A percentile compares a stretch with the other conserved stretches of the same genome.
phyloP scores from a whole-genome alignment of 2,329 filamentous ascomycete genomes.

The Apiospora kogelbergensis region DNA sequence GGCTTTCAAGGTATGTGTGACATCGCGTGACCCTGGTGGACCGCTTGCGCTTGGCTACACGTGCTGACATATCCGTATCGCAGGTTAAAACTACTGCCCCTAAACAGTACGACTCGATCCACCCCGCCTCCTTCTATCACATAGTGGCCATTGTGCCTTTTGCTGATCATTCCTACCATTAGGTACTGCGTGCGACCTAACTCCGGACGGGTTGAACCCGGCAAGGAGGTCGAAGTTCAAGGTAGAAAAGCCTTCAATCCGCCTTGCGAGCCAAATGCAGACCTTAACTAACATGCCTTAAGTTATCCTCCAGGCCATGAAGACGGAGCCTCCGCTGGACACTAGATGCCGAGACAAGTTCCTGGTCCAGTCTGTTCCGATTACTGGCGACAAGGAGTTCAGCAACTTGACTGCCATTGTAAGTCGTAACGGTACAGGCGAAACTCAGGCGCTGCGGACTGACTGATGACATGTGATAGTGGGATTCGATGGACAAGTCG shows the following conservation, averaged over 20 bases:
- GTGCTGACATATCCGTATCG: slow-evolving; percentile 27
- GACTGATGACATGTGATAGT: slow-evolving; percentile 50
- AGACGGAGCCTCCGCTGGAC: slow-evolving; percentile 83
- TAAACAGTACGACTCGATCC: slow-evolving; percentile 74
- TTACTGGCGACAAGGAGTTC: slow-evolving; percentile 82
- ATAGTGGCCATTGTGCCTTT: slow-evolving; percentile 17
- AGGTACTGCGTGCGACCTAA: slow-evolving; percentile 98
- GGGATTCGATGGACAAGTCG: slow-evolving; percentile 75
- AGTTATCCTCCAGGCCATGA: slow-evolving; percentile 98
- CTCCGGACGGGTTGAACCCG: slow-evolving; percentile 91
- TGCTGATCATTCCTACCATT: slow-evolving; percentile 25
- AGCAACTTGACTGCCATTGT: slow-evolving; percentile 79
- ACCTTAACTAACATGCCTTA: slow-evolving; percentile 21
- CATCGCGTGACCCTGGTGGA: neutral
- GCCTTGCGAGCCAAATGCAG: neutral
- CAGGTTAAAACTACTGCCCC: slow-evolving; percentile 99
- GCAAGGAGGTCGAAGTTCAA: slow-evolving; percentile 86
- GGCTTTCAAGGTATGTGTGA: slow-evolving; percentile 64
- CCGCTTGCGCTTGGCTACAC: slow-evolving; percentile 15
- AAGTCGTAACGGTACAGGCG: slow-evolving; percentile 35
- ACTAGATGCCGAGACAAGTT: slow-evolving; percentile 97
- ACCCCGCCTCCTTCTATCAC: slow-evolving; percentile 14
- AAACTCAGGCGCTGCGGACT: slow-evolving; percentile 19
- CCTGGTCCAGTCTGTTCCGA: slow-evolving; percentile 86
- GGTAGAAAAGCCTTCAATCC: slow-evolving; percentile 53